Evolutionary conservation across 2,329 filamentous ascomycete genomes (phyloP).

Genomic region (Balansia obtecta): DNA sequence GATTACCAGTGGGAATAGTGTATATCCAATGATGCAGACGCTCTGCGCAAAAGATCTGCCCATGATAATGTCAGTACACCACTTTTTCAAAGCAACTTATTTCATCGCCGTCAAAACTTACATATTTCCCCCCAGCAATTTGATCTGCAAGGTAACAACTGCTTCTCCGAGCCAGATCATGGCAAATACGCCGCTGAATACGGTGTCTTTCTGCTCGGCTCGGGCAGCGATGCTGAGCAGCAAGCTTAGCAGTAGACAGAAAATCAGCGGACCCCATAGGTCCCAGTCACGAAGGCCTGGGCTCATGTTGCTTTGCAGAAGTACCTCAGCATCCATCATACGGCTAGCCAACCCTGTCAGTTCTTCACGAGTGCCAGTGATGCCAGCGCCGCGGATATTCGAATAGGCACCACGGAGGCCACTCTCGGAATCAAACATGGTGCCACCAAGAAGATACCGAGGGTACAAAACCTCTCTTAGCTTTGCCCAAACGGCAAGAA

Average conservation of each 20-base stretch:
- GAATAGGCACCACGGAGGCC: constrained; percentile 49
- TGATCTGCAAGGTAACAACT: constrained; percentile 95
- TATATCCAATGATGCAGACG: constrained; percentile 96
- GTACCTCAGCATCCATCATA: constrained; percentile 49
- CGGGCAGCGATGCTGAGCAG: constrained; percentile 75
- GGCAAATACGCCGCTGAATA: constrained; percentile 94
- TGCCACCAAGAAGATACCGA: constrained; percentile 72
- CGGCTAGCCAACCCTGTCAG: constrained; percentile 47
- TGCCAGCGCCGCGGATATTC: constrained; percentile 44
- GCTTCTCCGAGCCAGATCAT: constrained; percentile 96
- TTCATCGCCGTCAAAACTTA: constrained; percentile 35
- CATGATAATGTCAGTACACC: background rate
- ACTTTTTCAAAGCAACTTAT: background rate
- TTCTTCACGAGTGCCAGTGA: constrained; percentile 49
- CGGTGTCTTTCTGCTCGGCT: constrained; percentile 68
- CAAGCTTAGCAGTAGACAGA: constrained; percentile 79
- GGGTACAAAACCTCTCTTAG: constrained; percentile 95
- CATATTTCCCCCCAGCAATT: constrained; percentile 93
- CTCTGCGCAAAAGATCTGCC: constrained; percentile 91
- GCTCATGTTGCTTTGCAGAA: constrained; percentile 64
- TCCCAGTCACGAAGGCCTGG: constrained; percentile 93
- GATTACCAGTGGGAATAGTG: constrained; percentile 90
- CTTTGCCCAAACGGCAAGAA: constrained; percentile 93
- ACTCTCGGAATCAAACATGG: constrained; percentile 45
- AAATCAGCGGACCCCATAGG: constrained; percentile 91